Base-by-base conservation (phyloP, 345 rosid species). In the Carallia pectinifolia region DNA sequence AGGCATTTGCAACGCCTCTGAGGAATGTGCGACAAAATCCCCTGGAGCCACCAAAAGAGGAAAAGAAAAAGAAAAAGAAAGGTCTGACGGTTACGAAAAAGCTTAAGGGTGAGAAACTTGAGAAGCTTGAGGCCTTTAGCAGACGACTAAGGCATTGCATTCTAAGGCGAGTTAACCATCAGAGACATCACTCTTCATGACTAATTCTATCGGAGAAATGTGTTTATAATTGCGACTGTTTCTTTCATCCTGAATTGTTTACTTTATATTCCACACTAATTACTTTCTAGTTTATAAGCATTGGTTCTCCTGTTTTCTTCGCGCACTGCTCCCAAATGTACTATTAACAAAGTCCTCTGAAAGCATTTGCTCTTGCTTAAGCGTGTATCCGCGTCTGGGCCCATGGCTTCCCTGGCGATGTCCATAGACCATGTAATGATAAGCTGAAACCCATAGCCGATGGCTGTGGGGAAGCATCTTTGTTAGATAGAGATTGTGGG, bases 61-160 rank as follows among this genome's bases (percentile, higher is more conserved):
- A 77, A 66, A 80, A 76, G 75, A 71, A 71, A 34, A 65, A 70
- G 37, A 78, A 80, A 70, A 85, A 84, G 72, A 79, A 76, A 71
- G 81, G 69, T 68, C 63, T 70, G 68, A 47, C 80, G 75, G 79
- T 65, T 69, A 66, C 76, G 62, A 85, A 86, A 87, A 87, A 83
- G 86, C 74, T 83, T 69, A 86, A 73, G 86, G 84, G 81, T 15
- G 96, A 91, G 73, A 89, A 81, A 65, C 72, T 89, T n/a, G 90
- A 87, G 60, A 89, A 80, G 81, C 81, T 90, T 23, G 97, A 90
- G 76, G 95, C 96, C 29, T 81, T 94, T 38, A 82, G 93, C 82
- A 90, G 80, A 75, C 84, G 93, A 54, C 71, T 91, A 44, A 84
- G 92, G 38, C 95, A 74, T 71, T 82, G 93, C 85, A 83, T 91